Percentiles rank a stretch among this genome's conserved stretches.
Conservation (phyloP, 305 asterid species). For the Andrographis paniculata region DNA sequence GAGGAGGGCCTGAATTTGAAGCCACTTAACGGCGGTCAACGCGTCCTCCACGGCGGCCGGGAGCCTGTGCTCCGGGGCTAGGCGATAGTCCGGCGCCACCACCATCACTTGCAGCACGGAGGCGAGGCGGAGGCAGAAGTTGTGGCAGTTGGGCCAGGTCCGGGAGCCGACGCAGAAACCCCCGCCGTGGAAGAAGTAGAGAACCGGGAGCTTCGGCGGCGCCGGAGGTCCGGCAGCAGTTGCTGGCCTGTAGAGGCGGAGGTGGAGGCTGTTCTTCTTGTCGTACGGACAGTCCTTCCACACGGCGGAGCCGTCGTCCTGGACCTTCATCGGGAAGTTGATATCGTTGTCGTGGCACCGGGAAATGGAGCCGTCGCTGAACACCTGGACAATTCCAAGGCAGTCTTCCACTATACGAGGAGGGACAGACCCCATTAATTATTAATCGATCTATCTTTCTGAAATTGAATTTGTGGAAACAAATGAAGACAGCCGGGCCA, state of each 20-base stretch:
- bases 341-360: conserved; percentile 21
- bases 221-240: conserved; percentile 13
- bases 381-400: conserved; percentile 38
- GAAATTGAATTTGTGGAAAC: too few species aligned
- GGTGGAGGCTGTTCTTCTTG: conserved; percentile 29
- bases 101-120: conserved; percentile 46
- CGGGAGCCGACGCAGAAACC: conserved; percentile 78
- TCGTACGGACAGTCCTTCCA: conserved; percentile 58
- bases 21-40: conserved; percentile 46
- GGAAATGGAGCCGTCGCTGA: conserved; percentile 54
- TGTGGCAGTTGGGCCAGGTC: conserved; percentile 68
- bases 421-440: conserved; percentile 24
- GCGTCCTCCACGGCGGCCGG: conserved; percentile 75
- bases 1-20: conserved; percentile 37
- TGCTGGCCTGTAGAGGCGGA: conserved; percentile 72
- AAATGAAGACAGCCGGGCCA: too few species aligned
- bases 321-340: conserved; percentile 27
- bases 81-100: conserved; percentile 67
- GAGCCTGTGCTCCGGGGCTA: conserved; percentile 79
- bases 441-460: too few species aligned
- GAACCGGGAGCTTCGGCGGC: conserved; percentile 30
- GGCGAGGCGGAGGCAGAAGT: conserved; percentile 54
- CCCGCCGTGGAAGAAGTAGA: conserved; percentile 68
- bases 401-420: conserved; percentile 48
- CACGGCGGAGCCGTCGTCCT: conserved; percentile 41